Conservation (phyloP, 2,329 filamentous ascomycete species). For the Epicoccum sorghinum region DNA sequence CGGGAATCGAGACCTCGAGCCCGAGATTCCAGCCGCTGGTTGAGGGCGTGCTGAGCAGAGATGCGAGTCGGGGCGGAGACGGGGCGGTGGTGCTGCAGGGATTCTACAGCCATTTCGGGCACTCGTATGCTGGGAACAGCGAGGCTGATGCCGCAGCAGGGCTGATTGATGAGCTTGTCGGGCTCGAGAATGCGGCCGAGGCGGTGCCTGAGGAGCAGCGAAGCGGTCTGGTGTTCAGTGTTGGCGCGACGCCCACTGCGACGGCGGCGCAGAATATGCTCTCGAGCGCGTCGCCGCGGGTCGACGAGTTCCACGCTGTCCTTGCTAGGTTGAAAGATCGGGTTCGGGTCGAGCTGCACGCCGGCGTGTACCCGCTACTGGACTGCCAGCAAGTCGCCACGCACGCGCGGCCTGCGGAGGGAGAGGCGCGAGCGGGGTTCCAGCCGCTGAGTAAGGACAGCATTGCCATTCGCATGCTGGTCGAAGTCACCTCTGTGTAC, state of each 20-base stretch:
- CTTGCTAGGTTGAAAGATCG: conserved; percentile 46
- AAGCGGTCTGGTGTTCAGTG: conserved; percentile 63
- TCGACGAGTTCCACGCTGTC: conserved; percentile 49
- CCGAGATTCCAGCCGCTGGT: conserved; percentile 56
- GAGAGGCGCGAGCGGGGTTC: conserved; percentile 19
- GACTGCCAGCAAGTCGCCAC: conserved; percentile 82
- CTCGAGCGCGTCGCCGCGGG: conserved; percentile 44
- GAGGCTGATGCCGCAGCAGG: conserved; percentile 65
- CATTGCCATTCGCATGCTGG: conserved; percentile 71
- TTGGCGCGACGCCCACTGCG: conserved; percentile 78
- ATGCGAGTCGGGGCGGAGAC: conserved; percentile 9
- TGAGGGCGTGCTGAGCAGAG: conserved; percentile 48
- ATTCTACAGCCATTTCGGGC: conserved; percentile 75
- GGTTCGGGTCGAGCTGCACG: conserved; percentile 69
- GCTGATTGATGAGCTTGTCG: conserved; percentile 65
- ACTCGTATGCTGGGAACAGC: conserved; percentile 67
- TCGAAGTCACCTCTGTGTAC: conserved; percentile 74
- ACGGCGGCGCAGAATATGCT: conserved; percentile 67
- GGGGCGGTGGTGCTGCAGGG: conserved; percentile 59
- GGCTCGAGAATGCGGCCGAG: conserved; percentile 56
- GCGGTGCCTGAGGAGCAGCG: conserved; percentile 40
- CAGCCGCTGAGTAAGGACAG: conserved; percentile 57
- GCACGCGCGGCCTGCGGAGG: conserved; percentile 59
- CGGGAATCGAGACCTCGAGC: conserved; percentile 65
- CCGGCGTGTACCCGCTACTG: conserved; percentile 75